These are phyloP conservation scores for Discostella stelligera DNA, from an alignment of 352 stramenopile genomes.

Conservation along the genomic window DNA sequence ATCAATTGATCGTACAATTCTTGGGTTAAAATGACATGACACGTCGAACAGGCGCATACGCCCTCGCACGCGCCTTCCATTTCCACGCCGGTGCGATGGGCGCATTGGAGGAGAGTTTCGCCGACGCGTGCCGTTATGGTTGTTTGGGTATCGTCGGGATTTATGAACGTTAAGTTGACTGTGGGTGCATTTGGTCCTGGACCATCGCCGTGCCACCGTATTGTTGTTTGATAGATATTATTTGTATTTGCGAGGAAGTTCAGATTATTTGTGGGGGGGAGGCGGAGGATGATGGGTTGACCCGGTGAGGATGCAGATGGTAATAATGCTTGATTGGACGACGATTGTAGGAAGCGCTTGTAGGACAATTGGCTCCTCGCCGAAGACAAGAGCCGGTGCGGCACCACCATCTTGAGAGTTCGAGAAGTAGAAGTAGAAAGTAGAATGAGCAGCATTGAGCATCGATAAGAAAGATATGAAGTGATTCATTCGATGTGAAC, in stretches of 20 bases:
- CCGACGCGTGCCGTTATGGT: slow-evolving; percentile 55
- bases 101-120: slow-evolving; percentile 87
- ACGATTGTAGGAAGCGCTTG: neutral
- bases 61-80: slow-evolving; percentile 90
- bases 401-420: neutral
- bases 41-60: slow-evolving; percentile 97
- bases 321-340: neutral
- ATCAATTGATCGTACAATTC: slow-evolving; percentile 90
- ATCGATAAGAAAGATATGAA: too few relatives aligned
- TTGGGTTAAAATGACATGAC: slow-evolving; percentile 95
- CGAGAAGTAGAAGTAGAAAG: too few relatives aligned
- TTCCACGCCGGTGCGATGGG: slow-evolving; percentile 91
- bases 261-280: neutral
- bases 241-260: neutral
- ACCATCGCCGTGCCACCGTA: slow-evolving; percentile 65
- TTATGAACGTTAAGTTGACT: slow-evolving; percentile 67
- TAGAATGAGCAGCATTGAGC: too few relatives aligned
- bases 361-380: neutral
- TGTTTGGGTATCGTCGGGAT: slow-evolving; percentile 53
- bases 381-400: neutral
- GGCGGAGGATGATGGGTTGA: neutral
- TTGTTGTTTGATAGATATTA: slow-evolving; percentile 1
- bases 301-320: neutral
- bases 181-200: slow-evolving; percentile 55
- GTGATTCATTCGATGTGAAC: too few relatives aligned